Evolutionary conservation across 352 stramenopile genomes (phyloP), one percentile per base, ranked within the genome.

Genomic region (Pythium volutum): DNA sequence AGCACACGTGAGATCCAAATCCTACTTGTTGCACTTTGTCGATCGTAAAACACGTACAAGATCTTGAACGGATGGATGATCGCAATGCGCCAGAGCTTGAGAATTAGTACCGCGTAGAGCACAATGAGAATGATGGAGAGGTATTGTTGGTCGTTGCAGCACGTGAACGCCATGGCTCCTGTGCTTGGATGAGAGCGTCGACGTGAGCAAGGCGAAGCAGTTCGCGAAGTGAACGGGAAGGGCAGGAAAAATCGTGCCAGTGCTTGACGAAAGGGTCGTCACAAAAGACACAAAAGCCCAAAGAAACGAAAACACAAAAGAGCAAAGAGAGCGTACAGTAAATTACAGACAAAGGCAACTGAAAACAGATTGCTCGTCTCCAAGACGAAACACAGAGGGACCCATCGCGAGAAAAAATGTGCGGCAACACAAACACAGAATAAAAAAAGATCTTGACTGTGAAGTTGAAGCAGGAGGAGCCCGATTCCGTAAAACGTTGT

Each of bases 31-130:
- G 10, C 31, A 8, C 31, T 36, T 36, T 36, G 31, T 18, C 36
- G 8, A 6, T 16, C 1, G 36, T 42, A 18, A 12, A 12, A 42
- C 8, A 60, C 81, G 59, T 79, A 95, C 84, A 95, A 68, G 51
- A 93, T 94, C 56, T 96, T 96, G 62, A 96, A 95, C 29, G 87
- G 87, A 55, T 94, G 85, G 7, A 96, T 71, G 27, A 96, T 79
- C 29, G 79, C 80, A 15, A 91, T 72, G 64, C 86, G 82, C 87
- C 87, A 96, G 83, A 95, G 74, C 65, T 95, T 95, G 65, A 95
- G 89, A 70, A 96, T 96, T 59, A 81, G 69, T 52, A 96, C 46
- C 7, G 81, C 70, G 74, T 96, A 96, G 69, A 72, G 79, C 54
- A 86, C 54, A 77, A 96, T 93, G 71, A 96, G 79, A 74, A 93